Percentiles rank a stretch among this genome's conserved stretches.
These are phyloP conservation scores for Trametes cinnabarina DNA, from an alignment of 768 basidiomycete genomes.

Conservation along the genomic window DNA sequence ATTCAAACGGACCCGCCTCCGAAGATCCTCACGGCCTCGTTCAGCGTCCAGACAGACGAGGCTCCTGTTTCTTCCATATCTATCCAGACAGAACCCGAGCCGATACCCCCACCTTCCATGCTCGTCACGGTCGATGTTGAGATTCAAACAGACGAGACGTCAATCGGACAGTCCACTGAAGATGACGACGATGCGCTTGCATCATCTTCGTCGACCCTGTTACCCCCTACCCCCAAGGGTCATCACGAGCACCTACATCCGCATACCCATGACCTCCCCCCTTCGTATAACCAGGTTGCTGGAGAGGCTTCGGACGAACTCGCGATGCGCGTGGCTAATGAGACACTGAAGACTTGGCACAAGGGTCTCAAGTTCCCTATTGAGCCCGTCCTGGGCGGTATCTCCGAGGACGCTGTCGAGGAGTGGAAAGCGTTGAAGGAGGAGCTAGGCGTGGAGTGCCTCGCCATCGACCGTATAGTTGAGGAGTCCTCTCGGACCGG, in stretches of 20 bases:
- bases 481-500: conserved; percentile 40
- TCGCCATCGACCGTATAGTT: conserved; percentile 72
- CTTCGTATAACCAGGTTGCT: conserved; percentile 66
- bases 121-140: conserved; percentile 48
- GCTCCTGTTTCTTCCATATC: conserved; percentile 25
- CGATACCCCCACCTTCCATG: conserved; percentile 26
- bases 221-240: conserved; percentile 68
- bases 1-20: conserved; percentile 66
- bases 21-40: conserved; percentile 43
- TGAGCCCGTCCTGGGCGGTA: conserved; percentile 45
- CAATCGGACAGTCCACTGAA: conserved; percentile 37
- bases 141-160: conserved; percentile 59
- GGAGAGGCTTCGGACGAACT: conserved; percentile 38
- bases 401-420: conserved; percentile 65
- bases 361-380: conserved; percentile 49
- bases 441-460: conserved; percentile 75
- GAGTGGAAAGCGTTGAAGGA: conserved; percentile 81
- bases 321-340: conserved; percentile 52
- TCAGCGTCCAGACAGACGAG: conserved; percentile 58
- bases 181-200: conserved; percentile 55
- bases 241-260: conserved; percentile 36
- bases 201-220: conserved; percentile 71
- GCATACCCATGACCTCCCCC: conserved; percentile 56
- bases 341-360: conserved; percentile 71
- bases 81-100: conserved; percentile 41